A percentile compares a stretch with the other conserved stretches of the same genome.
Conservation (phyloP, 2,329 filamentous ascomycete genomes). For the Apiospora koreana region DNA sequence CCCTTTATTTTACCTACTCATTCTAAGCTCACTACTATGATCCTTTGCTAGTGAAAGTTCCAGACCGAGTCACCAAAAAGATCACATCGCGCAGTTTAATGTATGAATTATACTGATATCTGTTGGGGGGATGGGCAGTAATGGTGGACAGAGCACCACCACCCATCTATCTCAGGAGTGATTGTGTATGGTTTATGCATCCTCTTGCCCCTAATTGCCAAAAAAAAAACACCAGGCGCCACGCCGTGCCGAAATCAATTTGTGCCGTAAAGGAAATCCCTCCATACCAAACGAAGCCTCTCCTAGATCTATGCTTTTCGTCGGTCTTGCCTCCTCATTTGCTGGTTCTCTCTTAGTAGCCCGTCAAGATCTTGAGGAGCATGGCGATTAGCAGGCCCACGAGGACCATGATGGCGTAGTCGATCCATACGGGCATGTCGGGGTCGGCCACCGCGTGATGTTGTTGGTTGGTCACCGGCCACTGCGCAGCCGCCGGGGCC, state of each 20-base stretch:
- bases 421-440: constrained; percentile 72
- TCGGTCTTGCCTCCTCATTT: background rate
- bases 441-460: constrained; percentile 35
- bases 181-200: background rate
- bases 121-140: background rate
- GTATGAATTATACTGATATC: background rate
- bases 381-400: constrained; percentile 70
- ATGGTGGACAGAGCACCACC: background rate
- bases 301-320: background rate
- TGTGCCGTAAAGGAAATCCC: background rate
- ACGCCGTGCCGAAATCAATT: background rate
- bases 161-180: background rate
- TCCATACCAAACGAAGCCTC: background rate
- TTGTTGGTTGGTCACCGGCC: constrained; percentile 18
- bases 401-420: constrained; percentile 76
- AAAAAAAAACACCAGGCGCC: constrained; percentile 8
- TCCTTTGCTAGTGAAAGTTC: too few species aligned
- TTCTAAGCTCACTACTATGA: too few species aligned
- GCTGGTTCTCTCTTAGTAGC: constrained; percentile 19
- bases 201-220: background rate
- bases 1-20: too few species aligned
- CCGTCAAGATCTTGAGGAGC: constrained; percentile 58
- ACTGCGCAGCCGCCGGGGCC: constrained; percentile 19
- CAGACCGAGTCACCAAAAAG: too few species aligned
- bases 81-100: background rate